Evolutionary conservation across 1,139 yeast genomes (phyloP).

Genomic region (Spathaspora sp.): DNA sequence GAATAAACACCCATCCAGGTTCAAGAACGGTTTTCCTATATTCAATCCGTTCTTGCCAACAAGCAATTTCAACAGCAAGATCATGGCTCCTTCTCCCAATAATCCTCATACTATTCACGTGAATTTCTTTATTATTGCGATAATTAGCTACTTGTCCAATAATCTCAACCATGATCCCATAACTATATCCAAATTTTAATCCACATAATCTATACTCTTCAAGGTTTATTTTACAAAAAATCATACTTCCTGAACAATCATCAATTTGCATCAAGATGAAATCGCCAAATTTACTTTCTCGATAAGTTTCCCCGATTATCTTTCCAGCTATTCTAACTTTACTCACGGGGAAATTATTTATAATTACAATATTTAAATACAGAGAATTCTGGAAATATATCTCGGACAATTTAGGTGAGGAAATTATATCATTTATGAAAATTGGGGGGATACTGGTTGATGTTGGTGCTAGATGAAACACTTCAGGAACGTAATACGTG

Average conservation of each 20-base stretch:
- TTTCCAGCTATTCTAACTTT: conserved; percentile 15
- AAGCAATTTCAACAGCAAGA: conserved; percentile 23
- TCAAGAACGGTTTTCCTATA: conserved; percentile 19
- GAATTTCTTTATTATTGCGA: conserved; percentile 18
- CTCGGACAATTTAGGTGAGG: conserved; percentile 9
- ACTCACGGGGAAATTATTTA: conserved; percentile 20
- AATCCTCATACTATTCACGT: conserved; percentile 21
- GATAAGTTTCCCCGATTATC: conserved; percentile 16
- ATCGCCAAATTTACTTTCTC: conserved; percentile 7
- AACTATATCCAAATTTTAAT: conserved; percentile 13
- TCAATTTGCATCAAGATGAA: conserved; percentile 14
- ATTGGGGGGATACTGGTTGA: conserved; percentile 14
- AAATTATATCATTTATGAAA: conserved; percentile 17
- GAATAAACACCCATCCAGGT: conserved; percentile 22
- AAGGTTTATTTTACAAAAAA: conserved; percentile 13
- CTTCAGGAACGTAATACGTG: conserved; percentile 18
- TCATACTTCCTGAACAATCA: conserved; percentile 15
- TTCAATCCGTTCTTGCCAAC: conserved; percentile 34
- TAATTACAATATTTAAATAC: conserved; percentile 13
- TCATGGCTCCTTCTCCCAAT: conserved; percentile 19
- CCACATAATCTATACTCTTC: conserved; percentile 12
- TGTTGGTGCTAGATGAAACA: conserved; percentile 18
- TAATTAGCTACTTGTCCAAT: conserved; percentile 9
- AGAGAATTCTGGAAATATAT: conserved; percentile 13
- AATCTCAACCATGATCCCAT: conserved; percentile 18